A percentile compares a stretch with the other conserved stretches of the same genome.
Evolutionary conservation across 441 rosid species (phyloP).

Genomic region (Manihot esculenta): DNA sequence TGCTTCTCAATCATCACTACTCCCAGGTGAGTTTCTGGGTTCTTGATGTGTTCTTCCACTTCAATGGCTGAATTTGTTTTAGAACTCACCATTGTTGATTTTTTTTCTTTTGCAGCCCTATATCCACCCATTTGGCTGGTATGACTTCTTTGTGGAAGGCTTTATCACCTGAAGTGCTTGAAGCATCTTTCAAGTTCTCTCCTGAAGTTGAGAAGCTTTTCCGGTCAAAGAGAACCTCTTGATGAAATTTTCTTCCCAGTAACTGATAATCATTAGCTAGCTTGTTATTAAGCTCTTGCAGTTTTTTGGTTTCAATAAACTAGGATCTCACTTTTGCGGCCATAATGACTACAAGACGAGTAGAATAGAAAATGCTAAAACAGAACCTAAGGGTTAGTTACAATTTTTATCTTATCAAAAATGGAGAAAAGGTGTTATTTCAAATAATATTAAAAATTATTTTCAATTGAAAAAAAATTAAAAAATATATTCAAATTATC

Average conservation of each 20-base stretch:
- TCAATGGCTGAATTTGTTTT: too few species aligned
- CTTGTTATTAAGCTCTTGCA: not conserved
- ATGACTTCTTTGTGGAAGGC: constrained; percentile 78
- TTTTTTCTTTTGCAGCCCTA: constrained; percentile 58
- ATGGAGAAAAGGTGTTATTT: too few species aligned
- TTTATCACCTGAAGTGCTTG: constrained; percentile 65
- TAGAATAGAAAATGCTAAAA: too few species aligned
- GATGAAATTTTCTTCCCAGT: constrained; percentile 88
- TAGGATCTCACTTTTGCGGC: too few species aligned
- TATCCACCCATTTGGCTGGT: constrained; percentile 89
- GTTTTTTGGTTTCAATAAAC: not conserved
- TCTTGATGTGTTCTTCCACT: not conserved
- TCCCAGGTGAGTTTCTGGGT: constrained; percentile 55
- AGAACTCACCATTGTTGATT: too few species aligned
- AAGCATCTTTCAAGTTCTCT: constrained; percentile 66
- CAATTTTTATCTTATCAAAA: too few species aligned
- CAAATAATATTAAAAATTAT: too few species aligned
- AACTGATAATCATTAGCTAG: constrained; percentile 28
- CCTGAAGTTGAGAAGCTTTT: constrained; percentile 53
- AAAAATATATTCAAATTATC: too few species aligned
- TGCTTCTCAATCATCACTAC: constrained; percentile 87
- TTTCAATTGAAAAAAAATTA: too few species aligned
- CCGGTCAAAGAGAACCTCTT: constrained; percentile 59
- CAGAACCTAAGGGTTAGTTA: too few species aligned
- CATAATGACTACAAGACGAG: too few species aligned